phyloP scores from a whole-genome alignment of 148 eudicot species.

The Chenopodium quinoa region DNA sequence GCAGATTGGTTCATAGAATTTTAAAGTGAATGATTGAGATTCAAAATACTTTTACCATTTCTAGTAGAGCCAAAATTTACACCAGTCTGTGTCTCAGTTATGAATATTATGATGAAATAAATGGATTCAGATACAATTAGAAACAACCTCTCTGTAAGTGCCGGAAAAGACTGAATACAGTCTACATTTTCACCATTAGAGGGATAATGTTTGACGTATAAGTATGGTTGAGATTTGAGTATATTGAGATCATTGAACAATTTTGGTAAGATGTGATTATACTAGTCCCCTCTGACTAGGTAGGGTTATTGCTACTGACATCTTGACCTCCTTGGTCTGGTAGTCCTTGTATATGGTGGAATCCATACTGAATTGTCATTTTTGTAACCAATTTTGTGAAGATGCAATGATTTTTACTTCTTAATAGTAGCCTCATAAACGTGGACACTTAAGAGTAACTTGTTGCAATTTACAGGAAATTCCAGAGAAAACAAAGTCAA shows the following conservation, averaged over 20 bases:
- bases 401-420: not conserved
- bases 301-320: not conserved
- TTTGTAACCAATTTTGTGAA: not conserved
- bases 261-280: not conserved
- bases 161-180: not conserved
- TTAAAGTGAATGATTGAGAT: not conserved
- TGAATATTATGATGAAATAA: not conserved
- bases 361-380: not conserved
- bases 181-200: not conserved
- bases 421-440: not conserved
- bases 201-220: not conserved
- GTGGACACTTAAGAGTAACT: not conserved
- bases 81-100: not conserved
- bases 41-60: not conserved
- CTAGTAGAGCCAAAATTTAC: not conserved
- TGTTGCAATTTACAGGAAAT: conserved; percentile 42
- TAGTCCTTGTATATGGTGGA: not conserved
- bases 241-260: not conserved
- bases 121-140: not conserved
- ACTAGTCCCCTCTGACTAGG: not conserved
- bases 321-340: not conserved
- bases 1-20: too few species aligned
- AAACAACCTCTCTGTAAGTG: not conserved
- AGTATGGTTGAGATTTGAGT: not conserved
- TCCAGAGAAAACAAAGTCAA: conserved; percentile 55